Evolutionary conservation across 768 basidiomycete species (phyloP), one percentile per base, ranked within the genome.

Genomic region (Auriculariales sp.): DNA sequence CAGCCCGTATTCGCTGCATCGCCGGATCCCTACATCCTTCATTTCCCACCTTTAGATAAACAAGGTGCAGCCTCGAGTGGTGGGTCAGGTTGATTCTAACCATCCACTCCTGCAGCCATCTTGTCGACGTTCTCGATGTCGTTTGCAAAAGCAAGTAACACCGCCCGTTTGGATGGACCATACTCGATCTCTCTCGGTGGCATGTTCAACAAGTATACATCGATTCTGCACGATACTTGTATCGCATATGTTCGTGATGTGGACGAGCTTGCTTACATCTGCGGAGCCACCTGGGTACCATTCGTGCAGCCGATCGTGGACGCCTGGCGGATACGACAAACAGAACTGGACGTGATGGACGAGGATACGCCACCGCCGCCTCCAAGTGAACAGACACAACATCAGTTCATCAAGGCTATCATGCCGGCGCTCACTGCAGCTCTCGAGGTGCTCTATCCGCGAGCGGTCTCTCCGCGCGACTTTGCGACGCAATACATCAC

Each of bases 241-340:
- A 72, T 71, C 19, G 70, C 76, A 4, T 87, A 79, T 61, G 78
- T 75, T 3, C 72, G 71, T 33, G 79, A 88, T 57, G 74, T 78
- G 1, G 60, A 75, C 46, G 87, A 90, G 58, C 68, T 90, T 1
- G 71, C 74, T 35, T 90, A 89, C 57, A 73, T 90, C 27, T 77
- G 82, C 2, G 78, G 81, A 0, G 82, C 87, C 4, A 72, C 79
- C 19, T 90, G 88, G 86, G 83, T 86, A 0, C 31, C 31, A 7
- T 89, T 87, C 55, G 72, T 81, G 1, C 72, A 78, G 49, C 85
- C 86, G 0, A 58, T 89, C 12, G 59, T 85, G 5, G 75, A 75
- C 48, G 74, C 75, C 28, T 59, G 59, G 56, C 61, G 45, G 30
- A 51, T 22, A 33, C 36, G 17, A 3, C 48, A 42, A 49, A 48